Evolutionary conservation across 208 protist genomes (phyloP), one percentile per base, ranked within the genome.

Genomic region (Trypanosoma boissoni): DNA sequence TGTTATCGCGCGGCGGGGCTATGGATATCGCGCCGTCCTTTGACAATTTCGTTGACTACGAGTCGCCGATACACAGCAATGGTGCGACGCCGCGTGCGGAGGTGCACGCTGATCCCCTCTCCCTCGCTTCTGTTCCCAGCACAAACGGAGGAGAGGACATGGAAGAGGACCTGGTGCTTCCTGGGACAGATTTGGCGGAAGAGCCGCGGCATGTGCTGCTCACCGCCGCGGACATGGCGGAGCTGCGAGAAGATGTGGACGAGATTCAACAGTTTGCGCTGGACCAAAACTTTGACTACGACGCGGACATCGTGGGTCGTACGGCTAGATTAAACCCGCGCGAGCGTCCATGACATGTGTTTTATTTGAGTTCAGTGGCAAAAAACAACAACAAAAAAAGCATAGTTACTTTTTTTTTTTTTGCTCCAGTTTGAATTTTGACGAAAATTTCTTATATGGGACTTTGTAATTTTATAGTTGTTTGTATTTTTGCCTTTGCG

Each of bases 281-380:
- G 1, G 78, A 88, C 55, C 72, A 77, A 3, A 43, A 76, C 1
- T 76, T 77, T 44, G 77, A 91, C 59, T 86, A 91, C 56, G 74
- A 91, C 48, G 64, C 65, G 14, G 71, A 78, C 42, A 12, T 72
- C 14, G 41, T 86, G n/a, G 78, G 79, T 1, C 44, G 41, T 24
- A 60, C 76, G 10, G 63, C 45, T 8, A 16, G 63, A 28, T n/a
- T 41, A 8, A 20, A 58, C 23, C 54, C 63, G 4, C 48, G 29
- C 12, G 24, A 27, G 26, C 52, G 46, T 57, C 2, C 45, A 37
- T 62, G 46, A 49, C 2, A 3, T 36, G 7, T 31, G 21, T 12
- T 51, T n/a, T n/a, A n/a, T n/a, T n/a, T n/a, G n/a, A n/a, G n/a
- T n/a, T n/a, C n/a, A n/a, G n/a, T n/a, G n/a, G n/a, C n/a, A n/a